These are phyloP conservation scores for Penicillium sp. DNA, from an alignment of 2,329 filamentous ascomycete species.

Conservation along the genomic window DNA sequence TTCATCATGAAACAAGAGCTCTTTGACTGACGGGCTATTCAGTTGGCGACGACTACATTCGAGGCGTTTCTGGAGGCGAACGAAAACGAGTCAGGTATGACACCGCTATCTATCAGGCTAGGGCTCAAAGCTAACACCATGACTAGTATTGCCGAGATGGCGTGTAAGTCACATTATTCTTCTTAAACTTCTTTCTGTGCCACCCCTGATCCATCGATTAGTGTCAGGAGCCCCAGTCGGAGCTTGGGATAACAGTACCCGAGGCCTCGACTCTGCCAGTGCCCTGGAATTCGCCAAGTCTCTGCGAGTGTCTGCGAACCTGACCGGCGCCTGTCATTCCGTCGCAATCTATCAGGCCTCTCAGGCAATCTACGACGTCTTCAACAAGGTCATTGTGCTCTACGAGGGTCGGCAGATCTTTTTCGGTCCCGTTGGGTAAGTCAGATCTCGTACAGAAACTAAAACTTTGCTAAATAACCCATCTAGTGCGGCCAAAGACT, in stretches of 20 bases:
- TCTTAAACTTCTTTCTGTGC: background rate
- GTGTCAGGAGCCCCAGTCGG: slow-evolving; percentile 37
- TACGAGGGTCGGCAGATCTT: slow-evolving; percentile 78
- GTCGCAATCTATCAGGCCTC: slow-evolving; percentile 60
- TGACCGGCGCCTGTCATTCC: slow-evolving; percentile 51
- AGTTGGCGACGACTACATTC: slow-evolving; percentile 56
- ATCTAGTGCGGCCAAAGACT: slow-evolving; percentile 58
- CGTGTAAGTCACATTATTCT: slow-evolving; percentile 22
- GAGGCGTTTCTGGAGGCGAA: slow-evolving; percentile 62
- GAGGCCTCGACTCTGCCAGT: slow-evolving; percentile 56
- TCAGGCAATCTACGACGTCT: slow-evolving; percentile 57
- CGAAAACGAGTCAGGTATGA: slow-evolving; percentile 58
- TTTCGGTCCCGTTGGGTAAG: slow-evolving; percentile 56
- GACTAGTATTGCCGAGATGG: slow-evolving; percentile 38
- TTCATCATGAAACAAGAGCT: background rate
- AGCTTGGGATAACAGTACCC: slow-evolving; percentile 50
- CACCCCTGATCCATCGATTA: slow-evolving; percentile 8
- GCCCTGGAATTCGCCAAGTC: slow-evolving; percentile 59
- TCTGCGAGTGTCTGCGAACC: slow-evolving; percentile 50
- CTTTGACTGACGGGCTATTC: background rate
- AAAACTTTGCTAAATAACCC: background rate
- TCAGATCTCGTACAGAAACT: background rate
- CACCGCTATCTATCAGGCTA: background rate
- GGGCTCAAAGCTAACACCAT: slow-evolving; percentile 14
- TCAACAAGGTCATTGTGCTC: slow-evolving; percentile 72